Percentiles rank a stretch among this genome's conserved stretches.
Evolutionary conservation across 805 yeast species (phyloP).

Genomic region (Candida methanosorbosa): DNA sequence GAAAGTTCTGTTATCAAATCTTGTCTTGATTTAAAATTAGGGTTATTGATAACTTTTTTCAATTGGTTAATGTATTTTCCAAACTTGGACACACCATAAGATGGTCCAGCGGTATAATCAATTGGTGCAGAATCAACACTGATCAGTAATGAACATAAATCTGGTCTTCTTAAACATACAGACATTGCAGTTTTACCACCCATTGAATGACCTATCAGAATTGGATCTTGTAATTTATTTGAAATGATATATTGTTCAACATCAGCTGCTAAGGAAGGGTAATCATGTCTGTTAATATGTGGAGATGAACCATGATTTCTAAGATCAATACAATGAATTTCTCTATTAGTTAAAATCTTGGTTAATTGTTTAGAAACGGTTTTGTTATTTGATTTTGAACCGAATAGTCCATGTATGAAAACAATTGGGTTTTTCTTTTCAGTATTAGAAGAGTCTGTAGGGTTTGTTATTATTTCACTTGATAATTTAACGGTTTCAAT

Average conservation of each 20-base stretch:
- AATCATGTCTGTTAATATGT: conserved; percentile 60
- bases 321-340: conserved; percentile 65
- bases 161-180: conserved; percentile 58
- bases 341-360: conserved; percentile 36
- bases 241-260: conserved; percentile 62
- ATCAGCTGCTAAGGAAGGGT: conserved; percentile 77
- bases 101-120: conserved; percentile 37
- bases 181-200: conserved; percentile 97
- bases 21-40: conserved; percentile 37
- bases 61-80: conserved; percentile 59
- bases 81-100: conserved; percentile 41
- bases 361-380: conserved; percentile 61
- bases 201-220: conserved; percentile 78
- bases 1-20: conserved; percentile 62
- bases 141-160: conserved; percentile 50
- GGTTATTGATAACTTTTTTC: conserved; percentile 42
- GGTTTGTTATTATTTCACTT: conserved; percentile 7
- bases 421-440: conserved; percentile 46
- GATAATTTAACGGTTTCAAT: conserved; percentile 15
- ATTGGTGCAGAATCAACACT: conserved; percentile 91
- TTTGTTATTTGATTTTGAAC: conserved; percentile 73
- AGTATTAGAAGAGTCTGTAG: conserved; percentile 10
- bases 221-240: conserved; percentile 36
- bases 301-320: conserved; percentile 95
- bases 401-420: conserved; percentile 85